Percentiles rank a stretch among this genome's conserved stretches.
Evolutionary conservation across 1,284 basidiomycete genomes (phyloP).

Genomic region (Paramarasmius palmivorus): DNA sequence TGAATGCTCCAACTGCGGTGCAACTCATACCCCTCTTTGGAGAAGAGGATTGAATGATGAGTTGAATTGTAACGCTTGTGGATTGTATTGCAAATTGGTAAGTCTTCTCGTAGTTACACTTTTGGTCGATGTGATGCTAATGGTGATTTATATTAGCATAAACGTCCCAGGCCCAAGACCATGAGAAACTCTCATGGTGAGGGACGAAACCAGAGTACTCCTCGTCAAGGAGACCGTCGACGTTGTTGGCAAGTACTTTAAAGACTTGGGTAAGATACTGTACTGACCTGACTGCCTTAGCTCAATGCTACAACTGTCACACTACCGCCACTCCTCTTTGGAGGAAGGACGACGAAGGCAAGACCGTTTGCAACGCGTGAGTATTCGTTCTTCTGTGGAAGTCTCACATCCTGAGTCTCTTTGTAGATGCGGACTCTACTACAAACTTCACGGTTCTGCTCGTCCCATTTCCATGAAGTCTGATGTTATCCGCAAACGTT

Average conservation of each 20-base stretch:
- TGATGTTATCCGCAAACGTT: conserved; percentile 80
- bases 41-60: conserved; percentile 80
- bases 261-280: conserved; percentile 16
- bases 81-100: conserved; percentile 77
- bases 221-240: conserved; percentile 58
- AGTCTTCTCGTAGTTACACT: conserved; percentile 31
- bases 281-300: conserved; percentile 36
- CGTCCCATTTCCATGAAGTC: conserved; percentile 87
- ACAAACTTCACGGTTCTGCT: conserved; percentile 79
- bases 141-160: conserved; percentile 50
- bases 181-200: conserved; percentile 77
- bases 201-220: conserved; percentile 57
- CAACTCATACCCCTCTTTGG: conserved; percentile 83
- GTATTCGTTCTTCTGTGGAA: conserved; percentile 35
- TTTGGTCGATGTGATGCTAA: conserved; percentile 18
- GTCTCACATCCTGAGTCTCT: conserved; percentile 23
- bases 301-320: conserved; percentile 88
- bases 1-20: conserved; percentile 82
- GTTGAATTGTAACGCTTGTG: conserved; percentile 82
- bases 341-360: conserved; percentile 90
- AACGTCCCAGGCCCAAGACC: conserved; percentile 80
- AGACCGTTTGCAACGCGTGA: conserved; percentile 89
- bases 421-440: conserved; percentile 49
- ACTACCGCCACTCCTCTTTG: conserved; percentile 89
- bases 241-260: conserved; percentile 46